phyloP scores from a whole-genome alignment of 2,329 filamentous ascomycete genomes.

The Colletotrichum tabaci region DNA sequence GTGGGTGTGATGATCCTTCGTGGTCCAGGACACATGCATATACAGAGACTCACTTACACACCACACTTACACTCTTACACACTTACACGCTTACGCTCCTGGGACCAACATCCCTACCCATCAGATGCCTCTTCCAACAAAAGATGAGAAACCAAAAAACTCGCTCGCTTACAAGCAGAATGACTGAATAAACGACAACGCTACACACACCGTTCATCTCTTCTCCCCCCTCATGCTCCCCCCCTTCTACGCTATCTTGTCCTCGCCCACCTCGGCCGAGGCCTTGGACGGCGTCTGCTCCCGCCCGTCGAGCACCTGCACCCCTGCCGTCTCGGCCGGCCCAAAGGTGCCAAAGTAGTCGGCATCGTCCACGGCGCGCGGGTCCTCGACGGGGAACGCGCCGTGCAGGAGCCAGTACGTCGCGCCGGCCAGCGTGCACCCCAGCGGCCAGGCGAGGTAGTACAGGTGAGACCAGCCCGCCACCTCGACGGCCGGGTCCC shows the following conservation, averaged over 20 bases:
- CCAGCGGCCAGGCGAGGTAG: constrained; percentile 47
- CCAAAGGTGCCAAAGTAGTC: constrained; percentile 50
- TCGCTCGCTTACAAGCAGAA: neutral
- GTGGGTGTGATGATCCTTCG: no score
- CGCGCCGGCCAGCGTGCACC: constrained; percentile 43
- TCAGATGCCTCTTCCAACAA: no score
- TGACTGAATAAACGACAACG: neutral
- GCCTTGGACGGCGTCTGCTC: constrained; percentile 10
- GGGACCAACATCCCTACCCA: no score
- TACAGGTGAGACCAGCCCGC: constrained; percentile 49
- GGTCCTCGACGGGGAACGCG: constrained; percentile 44
- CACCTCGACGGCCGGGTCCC: constrained; percentile 37
- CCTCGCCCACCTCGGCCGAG: neutral
- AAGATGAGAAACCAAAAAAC: neutral
- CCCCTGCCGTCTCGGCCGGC: constrained; percentile 12
- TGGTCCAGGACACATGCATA: no score
- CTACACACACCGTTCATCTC: no score
- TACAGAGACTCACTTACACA: no score
- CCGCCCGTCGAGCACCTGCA: constrained; percentile 9
- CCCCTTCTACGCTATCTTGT: neutral
- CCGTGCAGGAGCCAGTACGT: constrained; percentile 44
- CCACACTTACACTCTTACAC: no score
- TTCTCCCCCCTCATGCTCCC: no score
- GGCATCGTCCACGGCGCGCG: constrained; percentile 44
- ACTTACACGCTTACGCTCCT: no score